Conservation (phyloP, 176 grass and related monocot genomes). For the Lolium rigidum region DNA sequence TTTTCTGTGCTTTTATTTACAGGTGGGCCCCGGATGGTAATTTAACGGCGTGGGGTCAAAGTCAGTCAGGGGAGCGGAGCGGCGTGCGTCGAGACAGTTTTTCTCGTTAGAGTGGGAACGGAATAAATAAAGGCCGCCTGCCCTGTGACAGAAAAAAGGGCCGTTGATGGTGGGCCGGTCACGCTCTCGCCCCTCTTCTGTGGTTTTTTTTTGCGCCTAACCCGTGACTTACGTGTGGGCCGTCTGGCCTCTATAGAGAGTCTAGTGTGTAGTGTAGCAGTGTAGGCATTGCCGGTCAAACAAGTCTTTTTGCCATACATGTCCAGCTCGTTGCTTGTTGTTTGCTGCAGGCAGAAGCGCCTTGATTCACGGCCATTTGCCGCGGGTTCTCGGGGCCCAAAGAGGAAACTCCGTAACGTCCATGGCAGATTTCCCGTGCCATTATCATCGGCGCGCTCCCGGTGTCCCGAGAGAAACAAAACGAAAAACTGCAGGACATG, state of each 20-base stretch:
- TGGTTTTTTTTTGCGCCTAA: neutral
- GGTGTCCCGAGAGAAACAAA: too few species aligned
- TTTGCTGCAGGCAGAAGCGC: slow-evolving; percentile 48
- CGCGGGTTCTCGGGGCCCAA: slow-evolving; percentile 19
- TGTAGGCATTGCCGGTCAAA: neutral
- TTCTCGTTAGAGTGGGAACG: slow-evolving; percentile 58
- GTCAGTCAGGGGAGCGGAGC: neutral
- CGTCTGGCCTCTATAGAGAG: neutral
- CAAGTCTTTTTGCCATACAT: neutral
- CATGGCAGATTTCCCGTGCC: too few species aligned
- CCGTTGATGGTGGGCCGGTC: slow-evolving; percentile 43
- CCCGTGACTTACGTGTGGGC: slow-evolving; percentile 19
- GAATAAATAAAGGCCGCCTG: slow-evolving; percentile 39
- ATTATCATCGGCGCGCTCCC: too few species aligned
- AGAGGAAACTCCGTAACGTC: neutral
- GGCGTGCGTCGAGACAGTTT: slow-evolving; percentile 54
- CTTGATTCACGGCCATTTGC: slow-evolving; percentile 45
- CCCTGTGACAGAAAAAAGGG: neutral
- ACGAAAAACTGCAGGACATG: too few species aligned
- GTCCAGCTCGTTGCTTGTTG: neutral
- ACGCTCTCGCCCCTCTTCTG: too few species aligned
- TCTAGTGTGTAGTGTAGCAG: too few species aligned
- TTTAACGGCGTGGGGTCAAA: neutral
- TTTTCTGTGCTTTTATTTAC: neutral
- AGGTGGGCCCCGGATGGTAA: neutral